phyloP scores from a whole-genome alignment of 176 grass and related monocot species.

The Aegilops tauschii region DNA sequence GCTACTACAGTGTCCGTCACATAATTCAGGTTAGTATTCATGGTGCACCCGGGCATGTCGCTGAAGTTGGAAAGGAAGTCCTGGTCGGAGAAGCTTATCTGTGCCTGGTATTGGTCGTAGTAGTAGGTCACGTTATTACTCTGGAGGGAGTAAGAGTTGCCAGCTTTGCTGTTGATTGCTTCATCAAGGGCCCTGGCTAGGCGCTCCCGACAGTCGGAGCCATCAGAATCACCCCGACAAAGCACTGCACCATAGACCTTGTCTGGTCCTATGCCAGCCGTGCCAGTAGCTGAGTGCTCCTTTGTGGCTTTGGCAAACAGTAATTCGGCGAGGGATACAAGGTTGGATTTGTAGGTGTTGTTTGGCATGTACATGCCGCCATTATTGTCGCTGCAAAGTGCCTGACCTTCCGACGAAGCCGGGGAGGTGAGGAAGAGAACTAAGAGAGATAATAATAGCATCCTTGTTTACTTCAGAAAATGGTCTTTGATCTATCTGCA shows the following conservation, averaged over 20 bases:
- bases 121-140: constrained; percentile 28
- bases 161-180: constrained; percentile 4
- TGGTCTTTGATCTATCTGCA: constrained; percentile 6
- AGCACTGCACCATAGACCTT: constrained; percentile 33
- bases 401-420: neutral
- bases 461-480: neutral
- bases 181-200: neutral
- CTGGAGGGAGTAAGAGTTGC: neutral
- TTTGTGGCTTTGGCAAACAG: neutral
- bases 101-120: constrained; percentile 28
- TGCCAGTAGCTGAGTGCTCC: constrained; percentile 27
- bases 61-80: constrained; percentile 35
- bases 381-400: constrained; percentile 17
- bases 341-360: constrained; percentile 31
- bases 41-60: neutral
- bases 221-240: constrained; percentile 34
- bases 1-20: neutral
- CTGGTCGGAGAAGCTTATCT: constrained; percentile 37
- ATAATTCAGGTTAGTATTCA: constrained; percentile 6
- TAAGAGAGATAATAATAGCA: neutral
- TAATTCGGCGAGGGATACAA: constrained; percentile 8
- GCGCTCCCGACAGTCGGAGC: neutral
- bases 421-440: constrained; percentile 19
- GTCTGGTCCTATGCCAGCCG: neutral
- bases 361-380: constrained; percentile 31